A percentile compares a stretch with the other conserved stretches of the same genome.
These are phyloP conservation scores for Dactylellina cionopaga DNA, from an alignment of 2,329 filamentous ascomycete species.

Conservation along the genomic window DNA sequence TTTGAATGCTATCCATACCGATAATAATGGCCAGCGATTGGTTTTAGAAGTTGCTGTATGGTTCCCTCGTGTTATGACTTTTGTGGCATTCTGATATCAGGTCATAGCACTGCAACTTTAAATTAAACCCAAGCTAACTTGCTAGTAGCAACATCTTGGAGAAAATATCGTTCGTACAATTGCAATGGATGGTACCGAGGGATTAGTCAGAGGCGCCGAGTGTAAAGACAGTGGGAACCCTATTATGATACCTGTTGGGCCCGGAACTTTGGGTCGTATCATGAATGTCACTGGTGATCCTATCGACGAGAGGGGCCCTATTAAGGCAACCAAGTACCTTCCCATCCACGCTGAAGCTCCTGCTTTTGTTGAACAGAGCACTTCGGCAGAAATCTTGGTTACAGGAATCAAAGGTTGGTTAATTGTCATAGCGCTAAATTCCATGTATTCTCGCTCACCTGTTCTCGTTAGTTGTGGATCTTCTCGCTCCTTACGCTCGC, in stretches of 20 bases:
- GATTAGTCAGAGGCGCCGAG: constrained; percentile 92
- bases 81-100: not conserved
- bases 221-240: constrained; percentile 89
- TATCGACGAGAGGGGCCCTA: constrained; percentile 98
- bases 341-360: constrained; percentile 97
- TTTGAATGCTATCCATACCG: constrained; percentile 93
- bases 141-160: constrained; percentile 91
- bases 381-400: constrained; percentile 92
- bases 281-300: constrained; percentile 99
- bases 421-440: no score
- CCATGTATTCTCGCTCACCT: no score
- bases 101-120: not conserved
- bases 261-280: constrained; percentile 94
- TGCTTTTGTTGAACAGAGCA: constrained; percentile 93
- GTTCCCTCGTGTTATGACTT: constrained; percentile 50
- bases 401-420: constrained; percentile 87
- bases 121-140: constrained; percentile 14
- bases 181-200: constrained; percentile 99
- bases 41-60: constrained; percentile 95
- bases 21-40: constrained; percentile 92
- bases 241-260: constrained; percentile 95
- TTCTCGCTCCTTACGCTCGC: constrained; percentile 98
- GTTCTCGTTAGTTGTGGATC: constrained; percentile 78
- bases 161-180: constrained; percentile 99
- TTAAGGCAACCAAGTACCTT: constrained; percentile 87